Conservation (phyloP, 78 protist genomes). For the Dictyostelium purpureum region DNA sequence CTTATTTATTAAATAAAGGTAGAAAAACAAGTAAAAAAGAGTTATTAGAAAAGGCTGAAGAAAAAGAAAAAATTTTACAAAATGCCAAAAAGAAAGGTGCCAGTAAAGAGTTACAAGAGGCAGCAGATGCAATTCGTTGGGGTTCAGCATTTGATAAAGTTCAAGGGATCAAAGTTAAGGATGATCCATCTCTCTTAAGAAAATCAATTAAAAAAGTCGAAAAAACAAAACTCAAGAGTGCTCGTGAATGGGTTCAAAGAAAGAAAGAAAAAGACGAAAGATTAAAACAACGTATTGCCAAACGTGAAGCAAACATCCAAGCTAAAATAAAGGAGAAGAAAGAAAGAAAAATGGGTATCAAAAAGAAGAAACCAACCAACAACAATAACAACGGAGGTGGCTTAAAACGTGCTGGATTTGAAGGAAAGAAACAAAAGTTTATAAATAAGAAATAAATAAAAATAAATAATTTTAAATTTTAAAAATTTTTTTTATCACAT, state of each 20-base stretch:
- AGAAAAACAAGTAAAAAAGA: constrained; percentile 31
- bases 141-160: constrained; percentile 57
- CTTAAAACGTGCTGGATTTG: constrained; percentile 3
- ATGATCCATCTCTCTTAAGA: constrained; percentile 26
- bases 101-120: constrained; percentile 16
- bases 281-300: constrained; percentile 1
- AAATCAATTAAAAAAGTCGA: constrained; percentile 20
- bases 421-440: not conserved
- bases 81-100: constrained; percentile 28
- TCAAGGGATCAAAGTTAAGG: constrained; percentile 66
- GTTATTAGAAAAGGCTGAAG: constrained; percentile 26
- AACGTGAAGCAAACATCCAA: constrained; percentile 70
- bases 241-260: constrained; percentile 48
- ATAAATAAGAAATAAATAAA: constrained; percentile 11
- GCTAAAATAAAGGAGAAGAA: constrained; percentile 53
- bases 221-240: constrained; percentile 40
- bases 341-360: constrained; percentile 49
- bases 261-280: constrained; percentile 39
- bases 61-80: constrained; percentile 34
- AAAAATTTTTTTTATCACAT: not conserved
- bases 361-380: not conserved
- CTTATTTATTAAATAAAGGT: constrained; percentile 22
- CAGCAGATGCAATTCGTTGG: constrained; percentile 39
- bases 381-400: not conserved
- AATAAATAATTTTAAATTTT: not conserved